A percentile compares a stretch with the other conserved stretches of the same genome.
Evolutionary conservation across 495 filamentous ascomycete genomes (phyloP).

Genomic region (Neurospora sp.): DNA sequence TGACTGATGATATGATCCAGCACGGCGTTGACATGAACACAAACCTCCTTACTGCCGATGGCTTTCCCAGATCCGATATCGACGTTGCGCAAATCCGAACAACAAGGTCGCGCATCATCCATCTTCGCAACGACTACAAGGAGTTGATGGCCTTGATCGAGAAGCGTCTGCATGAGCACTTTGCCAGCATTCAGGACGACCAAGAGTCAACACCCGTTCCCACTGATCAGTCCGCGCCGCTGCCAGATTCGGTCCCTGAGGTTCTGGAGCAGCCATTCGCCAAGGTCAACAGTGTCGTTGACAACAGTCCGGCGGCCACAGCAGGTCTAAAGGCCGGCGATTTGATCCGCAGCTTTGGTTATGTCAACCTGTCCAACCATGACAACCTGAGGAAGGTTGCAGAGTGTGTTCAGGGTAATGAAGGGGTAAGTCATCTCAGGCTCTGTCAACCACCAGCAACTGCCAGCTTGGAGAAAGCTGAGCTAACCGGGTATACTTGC

Average conservation of each 20-base stretch:
- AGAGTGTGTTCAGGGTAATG: conserved; percentile 74
- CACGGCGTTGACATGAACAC: conserved; percentile 93
- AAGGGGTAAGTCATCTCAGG: conserved; percentile 58
- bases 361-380: conserved; percentile 70
- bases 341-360: conserved; percentile 72
- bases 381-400: conserved; percentile 76
- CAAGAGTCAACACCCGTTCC: conserved; percentile 9
- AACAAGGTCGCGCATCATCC: conserved; percentile 80
- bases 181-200: conserved; percentile 41
- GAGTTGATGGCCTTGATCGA: conserved; percentile 75
- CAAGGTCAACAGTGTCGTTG: conserved; percentile 74
- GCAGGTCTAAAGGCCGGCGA: conserved; percentile 84
- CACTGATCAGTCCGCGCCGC: conserved; percentile 1
- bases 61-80: conserved; percentile 85
- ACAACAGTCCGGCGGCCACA: conserved; percentile 68
- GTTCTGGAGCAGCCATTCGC: conserved; percentile 67
- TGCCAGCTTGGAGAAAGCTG: not conserved
- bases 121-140: conserved; percentile 88
- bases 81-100: conserved; percentile 94
- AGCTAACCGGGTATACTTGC: conserved; percentile 11
- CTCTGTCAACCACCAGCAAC: not conserved
- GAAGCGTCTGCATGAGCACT: conserved; percentile 69
- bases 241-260: conserved; percentile 28
- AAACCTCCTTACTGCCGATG: conserved; percentile 76
- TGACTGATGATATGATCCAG: conserved; percentile 35